Percentiles rank a stretch among this genome's conserved stretches.
phyloP scores from a whole-genome alignment of 495 filamentous ascomycete species.

The Penicillium argentinense region DNA sequence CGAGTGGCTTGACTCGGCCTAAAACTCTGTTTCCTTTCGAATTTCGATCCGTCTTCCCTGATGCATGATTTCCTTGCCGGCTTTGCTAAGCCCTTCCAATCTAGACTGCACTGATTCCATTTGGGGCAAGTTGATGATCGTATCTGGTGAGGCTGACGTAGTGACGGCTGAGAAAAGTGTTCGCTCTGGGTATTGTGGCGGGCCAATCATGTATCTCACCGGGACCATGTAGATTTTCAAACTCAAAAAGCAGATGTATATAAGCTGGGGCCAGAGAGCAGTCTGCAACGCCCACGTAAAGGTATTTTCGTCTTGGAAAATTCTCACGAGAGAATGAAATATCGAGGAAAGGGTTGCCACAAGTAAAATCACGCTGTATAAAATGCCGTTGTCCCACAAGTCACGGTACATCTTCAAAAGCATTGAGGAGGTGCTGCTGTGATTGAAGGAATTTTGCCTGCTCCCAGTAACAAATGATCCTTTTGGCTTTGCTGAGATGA shows the following conservation, averaged over 20 bases:
- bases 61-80: no score
- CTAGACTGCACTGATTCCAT: no score
- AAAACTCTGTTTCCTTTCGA: no score
- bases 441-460: constrained; percentile 30
- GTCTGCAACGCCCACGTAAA: constrained; percentile 14
- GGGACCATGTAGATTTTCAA: constrained; percentile 27
- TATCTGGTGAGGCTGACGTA: no score
- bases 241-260: constrained; percentile 27
- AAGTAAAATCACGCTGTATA: constrained; percentile 20
- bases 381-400: constrained; percentile 23
- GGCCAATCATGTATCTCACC: constrained; percentile 26
- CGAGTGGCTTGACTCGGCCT: no score
- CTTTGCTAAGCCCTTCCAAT: no score
- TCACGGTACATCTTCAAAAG: constrained; percentile 18
- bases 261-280: constrained; percentile 29
- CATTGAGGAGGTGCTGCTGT: constrained; percentile 1
- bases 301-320: neutral
- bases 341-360: constrained; percentile 15
- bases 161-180: neutral
- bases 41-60: no score
- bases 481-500: constrained; percentile 30
- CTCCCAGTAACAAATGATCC: constrained; percentile 43
- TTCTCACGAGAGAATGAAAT: neutral
- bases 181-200: constrained; percentile 17
- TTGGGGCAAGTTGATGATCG: no score